Evolutionary conservation across 306 rosid genomes (phyloP), one percentile per base, ranked within the genome.

Genomic region (Trichosanthes truncata): DNA sequence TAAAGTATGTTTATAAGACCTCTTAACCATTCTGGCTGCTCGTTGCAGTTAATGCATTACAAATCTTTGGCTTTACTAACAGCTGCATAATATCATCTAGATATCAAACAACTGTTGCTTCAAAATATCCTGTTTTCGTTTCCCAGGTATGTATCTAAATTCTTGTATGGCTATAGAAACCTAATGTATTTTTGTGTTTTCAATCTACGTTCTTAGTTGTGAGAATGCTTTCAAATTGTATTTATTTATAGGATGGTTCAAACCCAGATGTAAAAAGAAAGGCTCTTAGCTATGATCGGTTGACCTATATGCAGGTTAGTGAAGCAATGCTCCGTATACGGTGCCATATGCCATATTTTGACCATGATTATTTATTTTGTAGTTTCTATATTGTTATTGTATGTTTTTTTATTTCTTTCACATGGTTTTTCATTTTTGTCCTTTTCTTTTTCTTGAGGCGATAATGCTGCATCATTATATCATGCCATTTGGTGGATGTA

Each of bases 291-390:
- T 91, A 89, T 71, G 90, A 91, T 79, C 89, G 87, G 79, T 84
- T 92, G 80, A 82, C 96, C 17, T 91, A 95, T 84, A 88, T 95
- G 97, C 98, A 94, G 93, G 98, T 92, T 87, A 67, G 68, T 25
- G n/a, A 66, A 41, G 67, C 21, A 31, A 17, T n/a, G 18, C 3
- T 33, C 45, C 23, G 75, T 40, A n/a, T 38, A 71, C 6, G 1
- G 38, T 49, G 46, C 31, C 33, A 56, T 25, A 55, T 51, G n/a
- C 8, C 55, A 62, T 8, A 14, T 14, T 62, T 31, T 10, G 21
- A 51, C 36, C 21, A 29, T 29, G 57, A 21, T 55, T 74, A 33
- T 5, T 75, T 45, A 9, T 51, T 46, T 25, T 72, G 6, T 72
- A 46, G 40, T 23, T 46, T 73, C 79, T 76, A 51, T 36, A 72